Base-by-base conservation (phyloP, 2,329 filamentous ascomycete species). In the Botryotinia globosa region DNA sequence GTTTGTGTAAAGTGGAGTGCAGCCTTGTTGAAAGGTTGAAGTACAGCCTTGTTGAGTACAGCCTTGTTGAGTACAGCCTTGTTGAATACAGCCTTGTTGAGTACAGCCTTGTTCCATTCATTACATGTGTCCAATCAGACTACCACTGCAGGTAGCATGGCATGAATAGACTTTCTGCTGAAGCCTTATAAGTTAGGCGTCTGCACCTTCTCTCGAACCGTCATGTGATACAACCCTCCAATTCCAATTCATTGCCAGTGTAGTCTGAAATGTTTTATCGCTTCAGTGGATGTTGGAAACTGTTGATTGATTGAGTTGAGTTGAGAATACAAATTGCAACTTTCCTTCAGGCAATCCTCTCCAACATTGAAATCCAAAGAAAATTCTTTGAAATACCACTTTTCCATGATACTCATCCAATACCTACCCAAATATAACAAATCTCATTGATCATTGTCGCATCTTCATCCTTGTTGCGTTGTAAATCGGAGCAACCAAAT, bases 391-490 rank as follows among this genome's bases (percentile, higher is more conserved):
- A 32, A 16, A 16, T 56, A 18, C 18, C 16, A 22, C 39, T 39
- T 42, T n/a, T 54, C 6, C n/a, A 71, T 63, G 32, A 71, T 63
- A 51, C 32, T 44, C 45, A 8, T 69, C 37, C 32, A 14, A 69
- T 59, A 32, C 58, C 44, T n/a, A 42, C 58, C 44, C 37, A 42
- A 44, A 39, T 45, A 25, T 18, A 29, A 63, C 22, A 6, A 20
- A 45, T 29, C 44, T 61, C 59, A 32, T 71, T 51, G 32, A 61
- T 69, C 42, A 70, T 51, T 32, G 62, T 63, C 29, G 29, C n/a
- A 65, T 65, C 45, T 58, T 37, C 61, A 71, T 72, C 70, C 70
- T 72, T 72, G 69, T 54, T 59, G 51, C 39, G 8, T 45, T 29
- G 34, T 42, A 16, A 51, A 39, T 20, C 44, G 29, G 29, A 68